Percentiles rank a stretch among this genome's conserved stretches.
These are phyloP conservation scores for Curvularia eragrostidis DNA, from an alignment of 2,329 filamentous ascomycete genomes.

Conservation along the genomic window DNA sequence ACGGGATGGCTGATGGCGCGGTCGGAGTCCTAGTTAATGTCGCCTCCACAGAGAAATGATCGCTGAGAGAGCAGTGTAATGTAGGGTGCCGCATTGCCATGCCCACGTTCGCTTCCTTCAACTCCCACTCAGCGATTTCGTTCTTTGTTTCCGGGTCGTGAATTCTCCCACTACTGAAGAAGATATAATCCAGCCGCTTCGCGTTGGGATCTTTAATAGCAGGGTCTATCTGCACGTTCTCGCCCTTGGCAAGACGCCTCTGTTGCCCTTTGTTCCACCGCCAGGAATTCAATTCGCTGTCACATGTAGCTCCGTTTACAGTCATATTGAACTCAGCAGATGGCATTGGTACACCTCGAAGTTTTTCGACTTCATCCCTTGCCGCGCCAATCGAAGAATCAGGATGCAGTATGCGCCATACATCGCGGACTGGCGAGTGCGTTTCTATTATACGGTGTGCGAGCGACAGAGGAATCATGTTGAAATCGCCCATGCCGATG, in stretches of 20 bases:
- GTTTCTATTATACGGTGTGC: constrained; percentile 82
- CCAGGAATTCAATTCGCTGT: constrained; percentile 90
- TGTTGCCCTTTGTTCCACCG: constrained; percentile 78
- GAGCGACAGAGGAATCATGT: constrained; percentile 89
- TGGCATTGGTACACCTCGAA: constrained; percentile 71
- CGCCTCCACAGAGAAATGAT: constrained; percentile 91
- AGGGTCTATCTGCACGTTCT: constrained; percentile 68
- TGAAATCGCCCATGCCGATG: constrained; percentile 90
- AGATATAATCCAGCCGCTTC: constrained; percentile 95
- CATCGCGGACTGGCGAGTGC: constrained; percentile 78
- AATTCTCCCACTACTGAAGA: constrained; percentile 60
- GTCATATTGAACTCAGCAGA: constrained; percentile 77
- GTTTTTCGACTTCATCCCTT: constrained; percentile 69
- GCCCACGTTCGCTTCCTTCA: constrained; percentile 74
- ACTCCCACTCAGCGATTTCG: constrained; percentile 64
- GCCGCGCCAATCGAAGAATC: constrained; percentile 80
- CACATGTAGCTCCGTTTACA: constrained; percentile 86
- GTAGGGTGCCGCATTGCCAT: constrained; percentile 83
- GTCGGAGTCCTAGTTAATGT: constrained; percentile 61
- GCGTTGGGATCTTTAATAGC: constrained; percentile 73
- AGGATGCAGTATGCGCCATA: constrained; percentile 84
- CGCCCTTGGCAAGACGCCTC: constrained; percentile 70
- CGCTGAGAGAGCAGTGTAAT: constrained; percentile 84
- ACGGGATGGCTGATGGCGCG: constrained; percentile 14
- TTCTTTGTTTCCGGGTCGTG: constrained; percentile 38